A percentile compares a stretch with the other conserved stretches of the same genome.
Evolutionary conservation across 2,329 filamentous ascomycete species (phyloP).

Genomic region (Drechslera avenae): DNA sequence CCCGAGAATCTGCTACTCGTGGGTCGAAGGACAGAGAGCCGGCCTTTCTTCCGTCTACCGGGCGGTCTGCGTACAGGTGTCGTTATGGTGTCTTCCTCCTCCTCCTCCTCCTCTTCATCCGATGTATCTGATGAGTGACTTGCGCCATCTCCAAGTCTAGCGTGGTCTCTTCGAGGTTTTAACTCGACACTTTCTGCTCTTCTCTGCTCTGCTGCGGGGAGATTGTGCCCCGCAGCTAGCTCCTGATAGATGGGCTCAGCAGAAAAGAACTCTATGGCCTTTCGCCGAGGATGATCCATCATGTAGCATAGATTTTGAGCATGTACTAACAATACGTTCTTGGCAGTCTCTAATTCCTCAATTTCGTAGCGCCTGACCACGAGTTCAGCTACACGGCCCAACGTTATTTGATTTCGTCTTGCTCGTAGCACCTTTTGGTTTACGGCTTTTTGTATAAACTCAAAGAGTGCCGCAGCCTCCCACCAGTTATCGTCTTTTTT

Average conservation of each 20-base stretch:
- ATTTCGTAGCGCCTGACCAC: slow-evolving; percentile 47
- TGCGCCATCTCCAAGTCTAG: slow-evolving; percentile 28
- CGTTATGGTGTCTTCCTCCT: slow-evolving; percentile 12
- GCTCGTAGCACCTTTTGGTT: slow-evolving; percentile 38
- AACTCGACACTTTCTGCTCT: slow-evolving; percentile 39
- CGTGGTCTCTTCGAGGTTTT: slow-evolving; percentile 36
- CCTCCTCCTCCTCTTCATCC: slow-evolving; percentile 22
- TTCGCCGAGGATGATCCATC: slow-evolving; percentile 45
- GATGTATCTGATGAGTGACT: slow-evolving; percentile 32
- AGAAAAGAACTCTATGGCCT: slow-evolving; percentile 35
- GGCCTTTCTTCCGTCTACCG: slow-evolving; percentile 33
- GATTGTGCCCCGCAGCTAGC: slow-evolving; percentile 29
- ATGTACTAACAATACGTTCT: slow-evolving; percentile 43
- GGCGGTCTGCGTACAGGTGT: slow-evolving; percentile 31
- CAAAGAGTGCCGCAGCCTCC: slow-evolving; percentile 45
- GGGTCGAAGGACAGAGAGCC: slow-evolving; percentile 44
- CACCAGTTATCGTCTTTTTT: slow-evolving; percentile 50
- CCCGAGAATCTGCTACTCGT: slow-evolving; percentile 44
- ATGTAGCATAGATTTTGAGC: slow-evolving; percentile 46
- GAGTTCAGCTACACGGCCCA: slow-evolving; percentile 41
- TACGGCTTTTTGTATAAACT: slow-evolving; percentile 48
- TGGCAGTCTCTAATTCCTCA: slow-evolving; percentile 40
- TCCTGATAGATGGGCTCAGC: slow-evolving; percentile 44
- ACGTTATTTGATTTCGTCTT: slow-evolving; percentile 39
- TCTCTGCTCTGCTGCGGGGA: slow-evolving; percentile 39